phyloP scores from a whole-genome alignment of 805 yeast species.

The Candida ortonii region DNA sequence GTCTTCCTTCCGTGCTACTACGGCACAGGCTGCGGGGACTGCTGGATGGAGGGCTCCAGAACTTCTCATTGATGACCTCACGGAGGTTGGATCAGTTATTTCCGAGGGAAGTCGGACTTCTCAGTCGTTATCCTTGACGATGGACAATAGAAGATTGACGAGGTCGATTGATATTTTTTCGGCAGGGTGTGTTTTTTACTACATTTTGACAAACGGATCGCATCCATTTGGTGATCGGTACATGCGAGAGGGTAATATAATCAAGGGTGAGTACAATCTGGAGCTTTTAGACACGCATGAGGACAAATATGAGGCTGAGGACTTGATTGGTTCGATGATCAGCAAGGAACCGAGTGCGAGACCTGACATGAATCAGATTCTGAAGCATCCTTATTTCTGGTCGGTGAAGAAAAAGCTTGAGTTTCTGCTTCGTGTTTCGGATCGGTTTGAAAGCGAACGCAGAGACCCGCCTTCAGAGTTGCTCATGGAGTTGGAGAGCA shows the following conservation, averaged over 20 bases:
- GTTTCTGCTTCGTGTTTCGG: slow-evolving; percentile 83
- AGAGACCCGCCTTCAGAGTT: slow-evolving; percentile 62
- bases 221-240: slow-evolving; percentile 97
- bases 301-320: slow-evolving; percentile 62
- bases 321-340: slow-evolving; percentile 74
- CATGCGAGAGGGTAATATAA: slow-evolving; percentile 83
- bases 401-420: slow-evolving; percentile 66
- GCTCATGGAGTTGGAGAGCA: slow-evolving; percentile 59
- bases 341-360: slow-evolving; percentile 60
- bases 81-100: slow-evolving; percentile 22
- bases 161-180: slow-evolving; percentile 92
- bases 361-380: slow-evolving; percentile 64
- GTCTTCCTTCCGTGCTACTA: slow-evolving; percentile 88
- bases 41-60: slow-evolving; percentile 99
- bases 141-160: slow-evolving; percentile 58
- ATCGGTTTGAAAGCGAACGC: slow-evolving; percentile 90
- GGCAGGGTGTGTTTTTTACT: slow-evolving; percentile 90
- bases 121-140: slow-evolving; percentile 1
- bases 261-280: slow-evolving; percentile 58
- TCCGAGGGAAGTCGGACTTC: slow-evolving; percentile 6
- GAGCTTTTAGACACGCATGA: slow-evolving; percentile 42
- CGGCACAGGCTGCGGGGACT: slow-evolving; percentile 93
- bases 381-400: slow-evolving; percentile 94
- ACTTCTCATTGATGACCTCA: slow-evolving; percentile 44
- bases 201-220: slow-evolving; percentile 72